Conservation (phyloP, 768 basidiomycete genomes). For the Naganishia antarctica region DNA sequence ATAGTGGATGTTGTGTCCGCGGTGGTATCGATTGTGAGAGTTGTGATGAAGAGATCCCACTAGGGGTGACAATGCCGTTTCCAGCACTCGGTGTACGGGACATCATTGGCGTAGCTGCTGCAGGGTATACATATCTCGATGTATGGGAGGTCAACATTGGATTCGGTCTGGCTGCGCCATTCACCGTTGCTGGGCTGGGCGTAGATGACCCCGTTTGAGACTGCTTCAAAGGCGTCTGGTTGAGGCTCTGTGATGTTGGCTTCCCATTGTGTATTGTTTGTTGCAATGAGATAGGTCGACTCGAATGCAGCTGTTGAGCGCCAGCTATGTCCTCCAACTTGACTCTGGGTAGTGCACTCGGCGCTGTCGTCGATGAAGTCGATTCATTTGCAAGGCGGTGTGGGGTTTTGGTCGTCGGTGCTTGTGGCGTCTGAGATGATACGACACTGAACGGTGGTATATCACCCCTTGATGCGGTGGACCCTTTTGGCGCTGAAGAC, state of each 20-base stretch:
- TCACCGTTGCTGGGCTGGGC: background rate
- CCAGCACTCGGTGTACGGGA: constrained; percentile 14
- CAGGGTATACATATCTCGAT: constrained; percentile 13
- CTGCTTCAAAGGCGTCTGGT: background rate
- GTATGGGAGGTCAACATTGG: constrained; percentile 16
- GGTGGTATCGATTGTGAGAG: background rate
- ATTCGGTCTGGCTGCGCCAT: constrained; percentile 2
- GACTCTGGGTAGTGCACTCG: constrained; percentile 6
- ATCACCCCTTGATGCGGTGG: background rate
- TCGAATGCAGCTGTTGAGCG: constrained; percentile 10
- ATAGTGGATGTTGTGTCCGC: background rate
- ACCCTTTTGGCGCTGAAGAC: background rate
- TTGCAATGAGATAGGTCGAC: background rate
- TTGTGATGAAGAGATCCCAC: background rate
- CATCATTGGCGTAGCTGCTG: constrained; percentile 18
- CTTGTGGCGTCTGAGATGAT: background rate
- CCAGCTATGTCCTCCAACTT: constrained; percentile 16
- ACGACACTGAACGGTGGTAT: background rate
- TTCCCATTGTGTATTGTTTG: constrained; percentile 4
- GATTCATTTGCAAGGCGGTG: background rate
- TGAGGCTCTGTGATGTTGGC: background rate
- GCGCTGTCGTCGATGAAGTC: background rate
- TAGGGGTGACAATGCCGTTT: background rate
- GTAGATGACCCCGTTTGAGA: background rate
- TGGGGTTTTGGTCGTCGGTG: background rate